phyloP scores from a whole-genome alignment of 169 alveolate genomes.

The Hepatocystis sp. region DNA sequence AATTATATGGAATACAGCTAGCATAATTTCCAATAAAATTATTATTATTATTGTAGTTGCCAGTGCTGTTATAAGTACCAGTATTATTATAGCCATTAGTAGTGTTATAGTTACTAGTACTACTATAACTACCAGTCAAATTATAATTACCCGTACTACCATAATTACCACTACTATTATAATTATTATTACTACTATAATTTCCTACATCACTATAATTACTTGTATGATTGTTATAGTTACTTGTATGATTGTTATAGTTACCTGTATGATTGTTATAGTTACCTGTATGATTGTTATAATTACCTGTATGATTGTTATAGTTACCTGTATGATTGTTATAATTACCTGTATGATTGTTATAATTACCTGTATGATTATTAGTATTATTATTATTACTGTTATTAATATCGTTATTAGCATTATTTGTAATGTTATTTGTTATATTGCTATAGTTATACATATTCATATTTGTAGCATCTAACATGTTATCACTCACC shows the following conservation, averaged over 20 bases:
- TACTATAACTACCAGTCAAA: not conserved
- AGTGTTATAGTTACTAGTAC: not conserved
- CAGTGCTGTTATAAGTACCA: not conserved
- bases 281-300: too few species aligned
- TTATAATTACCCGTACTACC: not conserved
- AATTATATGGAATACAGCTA: conserved; percentile 24
- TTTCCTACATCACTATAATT: not conserved
- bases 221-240: not conserved
- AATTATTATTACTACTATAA: too few species aligned
- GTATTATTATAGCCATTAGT: too few species aligned
- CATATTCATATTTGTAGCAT: conserved; percentile 31
- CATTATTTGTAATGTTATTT: not conserved
- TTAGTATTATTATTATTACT: too few species aligned
- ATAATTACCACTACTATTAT: not conserved
- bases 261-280: too few species aligned
- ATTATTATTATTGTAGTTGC: not conserved
- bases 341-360: too few species aligned
- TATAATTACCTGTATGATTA: too few species aligned
- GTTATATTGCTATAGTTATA: conserved; percentile 12
- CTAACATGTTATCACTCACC: conserved; percentile 2
- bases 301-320: too few species aligned
- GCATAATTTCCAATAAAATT: too few species aligned
- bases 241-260: too few species aligned
- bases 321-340: too few species aligned
- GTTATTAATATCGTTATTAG: not conserved